These are phyloP conservation scores for Aureobasidium sp. DNA, from an alignment of 2,329 filamentous ascomycete species.

Conservation along the genomic window DNA sequence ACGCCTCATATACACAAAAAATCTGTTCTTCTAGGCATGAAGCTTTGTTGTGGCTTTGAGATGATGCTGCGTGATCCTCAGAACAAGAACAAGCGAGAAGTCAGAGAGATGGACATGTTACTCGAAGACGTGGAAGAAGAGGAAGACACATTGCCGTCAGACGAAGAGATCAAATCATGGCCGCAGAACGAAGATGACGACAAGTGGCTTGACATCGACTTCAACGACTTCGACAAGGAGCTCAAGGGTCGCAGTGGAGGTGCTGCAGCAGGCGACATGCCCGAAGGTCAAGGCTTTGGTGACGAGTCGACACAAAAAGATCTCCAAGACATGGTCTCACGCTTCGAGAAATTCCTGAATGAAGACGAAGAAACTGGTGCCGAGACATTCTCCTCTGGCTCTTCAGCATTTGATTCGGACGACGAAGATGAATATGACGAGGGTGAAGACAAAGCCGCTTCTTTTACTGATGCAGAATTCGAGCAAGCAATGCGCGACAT, in stretches of 20 bases:
- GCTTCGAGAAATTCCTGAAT: slow-evolving; percentile 82
- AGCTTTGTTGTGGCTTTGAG: slow-evolving; percentile 82
- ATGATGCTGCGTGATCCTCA: slow-evolving; percentile 67
- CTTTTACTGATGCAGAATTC: slow-evolving; percentile 80
- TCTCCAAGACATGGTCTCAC: slow-evolving; percentile 80
- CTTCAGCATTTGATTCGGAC: slow-evolving; percentile 20
- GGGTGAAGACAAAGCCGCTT: slow-evolving; percentile 66
- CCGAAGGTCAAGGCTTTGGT: slow-evolving; percentile 42
- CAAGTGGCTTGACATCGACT: slow-evolving; percentile 86
- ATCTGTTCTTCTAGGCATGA: slow-evolving; percentile 69
- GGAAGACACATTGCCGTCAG: slow-evolving; percentile 61
- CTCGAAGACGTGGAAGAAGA: slow-evolving; percentile 69
- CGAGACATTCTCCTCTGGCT: slow-evolving; percentile 48
- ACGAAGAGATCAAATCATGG: slow-evolving; percentile 70
- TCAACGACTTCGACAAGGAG: slow-evolving; percentile 79
- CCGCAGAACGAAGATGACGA: slow-evolving; percentile 69
- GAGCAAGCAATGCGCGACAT: slow-evolving; percentile 83
- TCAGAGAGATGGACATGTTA: slow-evolving; percentile 68
- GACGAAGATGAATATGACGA: slow-evolving; percentile 27
- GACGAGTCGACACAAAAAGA: slow-evolving; percentile 64
- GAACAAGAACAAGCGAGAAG: slow-evolving; percentile 59
- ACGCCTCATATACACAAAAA: slow-evolving; percentile 32
- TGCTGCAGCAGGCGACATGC: slow-evolving; percentile 19
- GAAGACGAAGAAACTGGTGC: slow-evolving; percentile 73
- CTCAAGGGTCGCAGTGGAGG: slow-evolving; percentile 49